These are phyloP conservation scores for Cornus kousa DNA, from an alignment of 148 eudicot genomes.

Conservation along the genomic window DNA sequence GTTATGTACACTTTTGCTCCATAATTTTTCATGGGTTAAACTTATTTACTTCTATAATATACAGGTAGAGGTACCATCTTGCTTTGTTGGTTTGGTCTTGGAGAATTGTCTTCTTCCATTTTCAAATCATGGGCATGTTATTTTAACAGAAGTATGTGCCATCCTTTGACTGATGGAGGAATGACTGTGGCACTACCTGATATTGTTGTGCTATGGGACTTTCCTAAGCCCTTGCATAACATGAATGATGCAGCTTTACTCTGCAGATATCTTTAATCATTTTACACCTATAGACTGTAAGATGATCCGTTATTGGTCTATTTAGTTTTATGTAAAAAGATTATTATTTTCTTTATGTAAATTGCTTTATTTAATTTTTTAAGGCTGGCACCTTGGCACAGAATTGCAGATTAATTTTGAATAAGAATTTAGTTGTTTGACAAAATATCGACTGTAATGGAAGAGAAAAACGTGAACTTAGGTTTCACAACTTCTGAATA, in stretches of 20 bases:
- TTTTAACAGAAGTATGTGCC: slow-evolving; percentile 5
- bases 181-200: background rate
- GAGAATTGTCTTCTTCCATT: slow-evolving; percentile 10
- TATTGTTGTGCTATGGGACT: slow-evolving; percentile 4
- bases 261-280: background rate
- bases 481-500: no score
- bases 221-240: no score
- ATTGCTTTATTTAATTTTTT: no score
- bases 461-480: no score
- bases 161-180: background rate
- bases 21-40: background rate
- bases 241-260: background rate
- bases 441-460: no score
- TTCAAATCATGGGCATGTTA: slow-evolving; percentile 10
- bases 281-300: background rate
- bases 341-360: background rate
- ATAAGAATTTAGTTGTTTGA: no score
- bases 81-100: slow-evolving; percentile 6
- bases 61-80: slow-evolving; percentile 10
- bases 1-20: background rate
- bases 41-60: background rate
- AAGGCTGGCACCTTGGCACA: no score
- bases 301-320: slow-evolving; percentile 21
- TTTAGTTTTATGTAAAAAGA: background rate
- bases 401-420: no score